phyloP scores from a whole-genome alignment of 805 yeast species.

The Kazachstania bromeliacearum region DNA sequence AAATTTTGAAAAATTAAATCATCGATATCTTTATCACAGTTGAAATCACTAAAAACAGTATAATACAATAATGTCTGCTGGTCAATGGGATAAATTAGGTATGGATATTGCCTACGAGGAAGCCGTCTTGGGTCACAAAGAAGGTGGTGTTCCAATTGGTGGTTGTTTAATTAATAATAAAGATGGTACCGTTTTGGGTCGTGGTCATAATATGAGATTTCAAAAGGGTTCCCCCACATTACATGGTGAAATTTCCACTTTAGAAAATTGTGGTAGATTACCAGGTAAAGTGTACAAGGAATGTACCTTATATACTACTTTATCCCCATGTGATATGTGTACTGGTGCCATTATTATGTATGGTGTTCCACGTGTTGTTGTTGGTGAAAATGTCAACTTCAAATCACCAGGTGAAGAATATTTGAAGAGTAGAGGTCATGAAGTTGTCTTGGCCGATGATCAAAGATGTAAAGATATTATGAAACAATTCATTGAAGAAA shows the following conservation, averaged over 20 bases:
- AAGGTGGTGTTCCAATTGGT: constrained; percentile 88
- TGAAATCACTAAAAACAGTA: no score
- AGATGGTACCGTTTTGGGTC: constrained; percentile 74
- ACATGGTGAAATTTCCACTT: constrained; percentile 86
- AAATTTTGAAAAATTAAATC: no score
- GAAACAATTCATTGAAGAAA: constrained; percentile 67
- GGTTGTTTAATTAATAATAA: constrained; percentile 32
- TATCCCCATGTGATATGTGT: constrained; percentile 94
- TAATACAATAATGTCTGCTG: no score
- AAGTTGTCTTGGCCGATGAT: constrained; percentile 53
- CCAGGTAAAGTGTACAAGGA: constrained; percentile 69
- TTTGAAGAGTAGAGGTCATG: constrained; percentile 57
- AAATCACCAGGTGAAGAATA: constrained; percentile 70
- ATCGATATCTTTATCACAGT: no score
- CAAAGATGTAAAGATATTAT: constrained; percentile 59
- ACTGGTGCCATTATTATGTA: constrained; percentile 86
- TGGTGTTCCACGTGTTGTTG: constrained; percentile 76
- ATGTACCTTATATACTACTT: constrained; percentile 85
- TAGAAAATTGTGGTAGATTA: constrained; percentile 86
- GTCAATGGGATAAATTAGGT: constrained; percentile 56
- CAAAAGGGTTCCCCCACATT: constrained; percentile 77
- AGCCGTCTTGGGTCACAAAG: constrained; percentile 55
- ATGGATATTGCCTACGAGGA: constrained; percentile 63
- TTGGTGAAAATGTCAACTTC: constrained; percentile 83
- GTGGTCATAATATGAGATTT: constrained; percentile 85